Evolutionary conservation across 768 basidiomycete genomes (phyloP).

Genomic region (Cyclocybe aegerita): DNA sequence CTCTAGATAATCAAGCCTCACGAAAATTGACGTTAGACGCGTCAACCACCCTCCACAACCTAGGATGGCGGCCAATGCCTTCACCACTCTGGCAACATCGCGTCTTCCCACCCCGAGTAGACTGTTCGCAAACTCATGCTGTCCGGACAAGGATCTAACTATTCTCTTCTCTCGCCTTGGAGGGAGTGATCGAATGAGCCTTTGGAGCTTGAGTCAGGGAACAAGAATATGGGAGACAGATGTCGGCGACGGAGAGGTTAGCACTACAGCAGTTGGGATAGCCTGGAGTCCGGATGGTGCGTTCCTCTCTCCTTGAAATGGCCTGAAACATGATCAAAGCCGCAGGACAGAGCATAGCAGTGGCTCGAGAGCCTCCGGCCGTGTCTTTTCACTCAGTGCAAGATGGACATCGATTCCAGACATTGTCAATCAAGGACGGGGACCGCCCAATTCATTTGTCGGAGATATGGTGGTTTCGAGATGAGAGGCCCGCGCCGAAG

Average conservation of each 20-base stretch:
- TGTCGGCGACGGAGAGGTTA: conserved; percentile 46
- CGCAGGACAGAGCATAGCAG: conserved; percentile 68
- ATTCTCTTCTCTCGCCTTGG: conserved; percentile 66
- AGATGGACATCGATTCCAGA: conserved; percentile 60
- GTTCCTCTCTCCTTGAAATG: neutral
- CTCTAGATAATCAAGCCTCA: no score
- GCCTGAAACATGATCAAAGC: neutral
- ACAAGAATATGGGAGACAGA: conserved; percentile 82
- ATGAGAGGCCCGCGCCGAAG: conserved; percentile 36
- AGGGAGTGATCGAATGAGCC: conserved; percentile 64
- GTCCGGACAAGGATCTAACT: conserved; percentile 83
- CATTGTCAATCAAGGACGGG: conserved; percentile 14
- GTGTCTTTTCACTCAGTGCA: conserved; percentile 77
- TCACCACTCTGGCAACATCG: conserved; percentile 56
- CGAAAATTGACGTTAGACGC: no score
- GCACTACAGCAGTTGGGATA: conserved; percentile 54
- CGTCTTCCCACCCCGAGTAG: conserved; percentile 58
- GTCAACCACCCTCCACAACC: neutral
- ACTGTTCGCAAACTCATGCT: conserved; percentile 65
- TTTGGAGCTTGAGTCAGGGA: conserved; percentile 79
- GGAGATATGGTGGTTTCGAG: conserved; percentile 75
- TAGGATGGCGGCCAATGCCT: conserved; percentile 35
- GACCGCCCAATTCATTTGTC: conserved; percentile 30
- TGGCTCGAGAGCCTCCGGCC: conserved; percentile 66
- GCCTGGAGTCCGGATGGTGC: conserved; percentile 86